Percentiles rank a stretch among this genome's conserved stretches.
These are phyloP conservation scores for Macrocybe gigantea DNA, from an alignment of 768 basidiomycete species.

Conservation along the genomic window DNA sequence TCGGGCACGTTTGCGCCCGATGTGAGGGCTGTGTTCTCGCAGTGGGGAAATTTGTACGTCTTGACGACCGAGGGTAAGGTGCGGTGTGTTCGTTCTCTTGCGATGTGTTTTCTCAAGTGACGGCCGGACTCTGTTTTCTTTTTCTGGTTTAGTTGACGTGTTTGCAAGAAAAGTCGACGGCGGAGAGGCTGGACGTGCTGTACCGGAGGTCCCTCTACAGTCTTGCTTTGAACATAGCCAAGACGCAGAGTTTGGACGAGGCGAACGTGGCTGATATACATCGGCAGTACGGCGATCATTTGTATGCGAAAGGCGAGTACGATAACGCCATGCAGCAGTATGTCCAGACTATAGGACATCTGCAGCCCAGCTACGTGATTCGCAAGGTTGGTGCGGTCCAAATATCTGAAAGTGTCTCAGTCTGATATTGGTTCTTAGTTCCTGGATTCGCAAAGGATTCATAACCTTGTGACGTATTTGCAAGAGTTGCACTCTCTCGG, in stretches of 20 bases:
- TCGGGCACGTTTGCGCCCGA: conserved; percentile 77
- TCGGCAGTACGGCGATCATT: conserved; percentile 83
- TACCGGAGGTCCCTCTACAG: conserved; percentile 75
- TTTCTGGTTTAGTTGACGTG: conserved; percentile 43
- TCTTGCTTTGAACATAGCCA: conserved; percentile 79
- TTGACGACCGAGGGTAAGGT: conserved; percentile 77
- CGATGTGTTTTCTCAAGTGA: neutral
- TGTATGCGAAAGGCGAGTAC: conserved; percentile 87
- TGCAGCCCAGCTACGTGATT: conserved; percentile 95
- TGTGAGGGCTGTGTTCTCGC: conserved; percentile 75
- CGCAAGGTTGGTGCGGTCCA: conserved; percentile 61
- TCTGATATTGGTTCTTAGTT: conserved; percentile 51
- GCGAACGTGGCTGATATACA: conserved; percentile 83
- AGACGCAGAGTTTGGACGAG: conserved; percentile 69
- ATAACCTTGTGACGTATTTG: conserved; percentile 91
- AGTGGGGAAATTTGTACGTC: conserved; percentile 78
- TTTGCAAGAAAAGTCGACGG: conserved; percentile 73
- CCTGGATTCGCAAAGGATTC: conserved; percentile 92
- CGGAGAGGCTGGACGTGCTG: conserved; percentile 80
- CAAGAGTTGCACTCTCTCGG: conserved; percentile 90
- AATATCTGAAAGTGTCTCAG: neutral
- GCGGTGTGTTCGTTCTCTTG: conserved; percentile 12
- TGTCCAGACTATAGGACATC: conserved; percentile 79
- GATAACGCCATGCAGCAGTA: conserved; percentile 94
- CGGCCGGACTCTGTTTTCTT: neutral